Percentiles rank a stretch among this genome's conserved stretches.
These are phyloP conservation scores for Alternaria postmessia DNA, from an alignment of 2,329 filamentous ascomycete genomes.

Conservation along the genomic window DNA sequence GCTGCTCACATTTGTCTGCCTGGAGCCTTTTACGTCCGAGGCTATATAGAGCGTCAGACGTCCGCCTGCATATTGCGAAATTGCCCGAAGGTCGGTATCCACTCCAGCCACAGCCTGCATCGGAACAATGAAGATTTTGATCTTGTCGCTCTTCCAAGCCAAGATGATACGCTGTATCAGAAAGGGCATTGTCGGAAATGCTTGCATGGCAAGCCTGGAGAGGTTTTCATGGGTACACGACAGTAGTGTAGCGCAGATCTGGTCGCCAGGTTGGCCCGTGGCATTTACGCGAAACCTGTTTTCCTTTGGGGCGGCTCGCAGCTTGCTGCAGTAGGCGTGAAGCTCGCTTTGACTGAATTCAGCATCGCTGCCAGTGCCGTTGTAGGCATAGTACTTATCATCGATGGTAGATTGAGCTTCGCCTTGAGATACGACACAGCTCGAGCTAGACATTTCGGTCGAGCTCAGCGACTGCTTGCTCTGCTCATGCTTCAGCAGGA, in stretches of 20 bases:
- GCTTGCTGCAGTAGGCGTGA: constrained; percentile 56
- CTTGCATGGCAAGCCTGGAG: constrained; percentile 49
- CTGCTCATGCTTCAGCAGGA: constrained; percentile 22
- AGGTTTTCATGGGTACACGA: constrained; percentile 50
- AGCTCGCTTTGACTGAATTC: constrained; percentile 62
- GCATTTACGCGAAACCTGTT: constrained; percentile 55
- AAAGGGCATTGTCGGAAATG: constrained; percentile 55
- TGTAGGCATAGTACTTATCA: constrained; percentile 55
- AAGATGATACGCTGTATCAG: constrained; percentile 40
- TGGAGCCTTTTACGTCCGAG: constrained; percentile 38
- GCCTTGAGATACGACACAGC: constrained; percentile 31
- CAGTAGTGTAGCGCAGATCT: constrained; percentile 54
- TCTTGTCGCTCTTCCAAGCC: constrained; percentile 44
- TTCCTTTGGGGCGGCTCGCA: constrained; percentile 53
- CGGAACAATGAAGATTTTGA: constrained; percentile 47
- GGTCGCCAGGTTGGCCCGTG: constrained; percentile 53
- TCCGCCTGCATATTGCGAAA: constrained; percentile 44
- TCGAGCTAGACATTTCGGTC: constrained; percentile 32
- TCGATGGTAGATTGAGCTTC: constrained; percentile 29
- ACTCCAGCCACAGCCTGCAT: constrained; percentile 40
- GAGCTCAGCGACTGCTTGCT: constrained; percentile 23
- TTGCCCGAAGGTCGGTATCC: constrained; percentile 49
- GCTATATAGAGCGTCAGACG: constrained; percentile 43
- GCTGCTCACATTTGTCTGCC: constrained; percentile 44
- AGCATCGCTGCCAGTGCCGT: constrained; percentile 53